Conservation (phyloP, 305 asterid genomes). For the Nicotiana rustica region DNA sequence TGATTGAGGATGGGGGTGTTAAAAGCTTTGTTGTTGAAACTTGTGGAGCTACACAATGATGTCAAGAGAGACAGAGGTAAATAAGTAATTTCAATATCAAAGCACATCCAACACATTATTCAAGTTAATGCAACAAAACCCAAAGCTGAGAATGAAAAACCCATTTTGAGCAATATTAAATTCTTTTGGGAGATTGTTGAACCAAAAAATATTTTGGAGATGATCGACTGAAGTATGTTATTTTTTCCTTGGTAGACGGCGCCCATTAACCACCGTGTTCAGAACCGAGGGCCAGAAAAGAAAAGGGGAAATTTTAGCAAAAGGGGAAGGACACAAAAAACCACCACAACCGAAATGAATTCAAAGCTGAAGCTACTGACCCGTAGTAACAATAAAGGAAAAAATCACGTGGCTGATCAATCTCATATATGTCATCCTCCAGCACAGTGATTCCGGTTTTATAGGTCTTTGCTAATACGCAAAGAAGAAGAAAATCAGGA, state of each 20-base stretch:
- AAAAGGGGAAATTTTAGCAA: not conserved
- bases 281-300: not conserved
- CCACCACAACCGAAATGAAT: not conserved
- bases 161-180: not conserved
- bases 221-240: too few species aligned
- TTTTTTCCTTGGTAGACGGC: too few species aligned
- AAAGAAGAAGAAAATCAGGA: slow-evolving; percentile 86
- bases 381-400: slow-evolving; percentile 92
- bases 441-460: slow-evolving; percentile 76
- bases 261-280: too few species aligned
- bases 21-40: not conserved
- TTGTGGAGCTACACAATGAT: not conserved
- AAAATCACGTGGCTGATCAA: slow-evolving; percentile 91
- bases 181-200: not conserved
- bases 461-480: slow-evolving; percentile 83
- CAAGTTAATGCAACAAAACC: not conserved
- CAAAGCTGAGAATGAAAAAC: not conserved
- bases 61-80: slow-evolving; percentile 6
- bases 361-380: slow-evolving; percentile 52
- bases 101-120: not conserved
- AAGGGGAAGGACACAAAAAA: not conserved
- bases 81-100: slow-evolving; percentile 20
- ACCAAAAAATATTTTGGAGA: too few species aligned
- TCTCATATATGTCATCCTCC: slow-evolving; percentile 78
- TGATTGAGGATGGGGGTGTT: not conserved